Evolutionary conservation across 169 alveolate genomes (phyloP).

Genomic region (Theileria orientalis): DNA sequence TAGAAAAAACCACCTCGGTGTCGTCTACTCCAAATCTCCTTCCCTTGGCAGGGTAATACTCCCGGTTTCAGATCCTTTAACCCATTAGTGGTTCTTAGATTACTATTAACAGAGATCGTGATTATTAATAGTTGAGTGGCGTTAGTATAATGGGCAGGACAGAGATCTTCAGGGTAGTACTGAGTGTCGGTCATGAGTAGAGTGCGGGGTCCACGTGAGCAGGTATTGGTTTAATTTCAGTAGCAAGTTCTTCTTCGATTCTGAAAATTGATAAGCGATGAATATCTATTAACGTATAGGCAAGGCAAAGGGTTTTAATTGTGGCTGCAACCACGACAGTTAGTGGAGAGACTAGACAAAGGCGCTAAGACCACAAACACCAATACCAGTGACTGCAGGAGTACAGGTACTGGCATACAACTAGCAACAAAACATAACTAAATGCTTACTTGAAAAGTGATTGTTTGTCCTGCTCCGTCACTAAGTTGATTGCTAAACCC

Average conservation of each 20-base stretch:
- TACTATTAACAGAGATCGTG: background rate
- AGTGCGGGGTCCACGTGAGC: constrained; percentile 87
- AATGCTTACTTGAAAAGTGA: constrained; percentile 73
- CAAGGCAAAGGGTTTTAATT: constrained; percentile 35
- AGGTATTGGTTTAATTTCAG: constrained; percentile 98
- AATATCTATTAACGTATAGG: background rate
- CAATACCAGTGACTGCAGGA: too few species aligned
- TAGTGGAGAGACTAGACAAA: too few species aligned
- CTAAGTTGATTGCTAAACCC: constrained; percentile 95
- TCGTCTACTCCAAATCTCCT: background rate
- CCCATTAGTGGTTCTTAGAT: background rate
- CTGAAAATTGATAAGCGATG: constrained; percentile 63
- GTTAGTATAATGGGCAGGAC: too few species aligned
- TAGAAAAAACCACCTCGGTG: constrained; percentile 7
- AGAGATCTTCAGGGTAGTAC: too few species aligned
- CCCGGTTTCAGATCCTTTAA: too few species aligned
- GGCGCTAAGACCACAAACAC: too few species aligned
- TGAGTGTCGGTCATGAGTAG: constrained; percentile 74
- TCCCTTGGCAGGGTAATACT: too few species aligned
- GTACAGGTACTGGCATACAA: too few species aligned
- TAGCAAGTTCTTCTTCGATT: constrained; percentile 94
- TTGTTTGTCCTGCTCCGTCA: constrained; percentile 91
- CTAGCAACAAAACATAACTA: constrained; percentile 6
- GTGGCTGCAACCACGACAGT: constrained; percentile 41
- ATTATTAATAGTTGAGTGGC: too few species aligned